phyloP scores from a whole-genome alignment of 495 filamentous ascomycete species.

The Oidiodendron maius region DNA sequence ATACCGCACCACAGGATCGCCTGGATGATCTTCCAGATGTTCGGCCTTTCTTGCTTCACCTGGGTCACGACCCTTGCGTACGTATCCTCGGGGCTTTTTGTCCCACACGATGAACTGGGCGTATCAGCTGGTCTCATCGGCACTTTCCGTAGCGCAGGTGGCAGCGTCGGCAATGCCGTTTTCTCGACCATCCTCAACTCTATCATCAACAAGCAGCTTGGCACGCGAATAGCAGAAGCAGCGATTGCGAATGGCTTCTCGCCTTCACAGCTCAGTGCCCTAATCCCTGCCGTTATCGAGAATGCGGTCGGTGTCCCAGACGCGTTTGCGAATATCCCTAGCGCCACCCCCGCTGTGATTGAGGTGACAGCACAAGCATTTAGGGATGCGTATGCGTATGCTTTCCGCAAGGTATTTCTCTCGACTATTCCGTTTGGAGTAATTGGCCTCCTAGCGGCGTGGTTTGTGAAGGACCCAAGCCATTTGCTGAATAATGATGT shows the following conservation, averaged over 20 bases:
- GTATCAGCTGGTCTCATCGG: constrained; percentile 24
- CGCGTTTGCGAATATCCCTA: constrained; percentile 11
- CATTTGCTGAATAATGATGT: constrained; percentile 28
- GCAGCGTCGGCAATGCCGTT: constrained; percentile 19
- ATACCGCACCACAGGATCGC: constrained; percentile 25
- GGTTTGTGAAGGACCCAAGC: constrained; percentile 23
- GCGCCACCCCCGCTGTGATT: constrained; percentile 16
- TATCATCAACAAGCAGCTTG: constrained; percentile 18
- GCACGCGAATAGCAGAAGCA: constrained; percentile 14
- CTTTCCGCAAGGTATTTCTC: constrained; percentile 27
- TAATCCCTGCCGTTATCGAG: constrained; percentile 20
- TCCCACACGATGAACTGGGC: constrained; percentile 25
- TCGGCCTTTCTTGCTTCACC: constrained; percentile 28
- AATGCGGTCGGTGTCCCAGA: constrained; percentile 22
- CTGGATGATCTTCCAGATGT: constrained; percentile 28
- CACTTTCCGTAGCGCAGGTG: constrained; percentile 22
- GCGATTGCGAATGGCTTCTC: constrained; percentile 19
- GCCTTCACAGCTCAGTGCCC: constrained; percentile 4
- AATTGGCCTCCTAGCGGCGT: constrained; percentile 23
- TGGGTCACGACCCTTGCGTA: constrained; percentile 29
- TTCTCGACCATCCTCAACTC: constrained; percentile 16
- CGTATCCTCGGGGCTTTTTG: constrained; percentile 25
- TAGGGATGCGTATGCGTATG: constrained; percentile 26
- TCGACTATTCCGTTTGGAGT: constrained; percentile 30
- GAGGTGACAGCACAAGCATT: constrained; percentile 15